Evolutionary conservation across 208 protist genomes (phyloP).

Genomic region (Trypanosoma mega): DNA sequence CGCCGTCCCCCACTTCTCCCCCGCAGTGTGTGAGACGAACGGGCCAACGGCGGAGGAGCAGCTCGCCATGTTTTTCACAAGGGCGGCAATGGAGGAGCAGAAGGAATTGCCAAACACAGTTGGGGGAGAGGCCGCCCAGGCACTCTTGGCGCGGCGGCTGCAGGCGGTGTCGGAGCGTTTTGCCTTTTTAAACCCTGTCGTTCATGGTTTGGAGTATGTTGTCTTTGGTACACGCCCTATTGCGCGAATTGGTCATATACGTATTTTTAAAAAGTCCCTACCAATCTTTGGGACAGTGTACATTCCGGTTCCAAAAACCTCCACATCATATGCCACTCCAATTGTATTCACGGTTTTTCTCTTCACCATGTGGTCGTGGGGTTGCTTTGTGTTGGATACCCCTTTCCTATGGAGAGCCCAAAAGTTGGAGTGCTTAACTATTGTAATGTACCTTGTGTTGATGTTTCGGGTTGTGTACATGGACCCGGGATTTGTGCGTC

Average conservation of each 20-base stretch:
- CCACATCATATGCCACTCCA: conserved; percentile 67
- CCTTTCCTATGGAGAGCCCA: too few relatives aligned
- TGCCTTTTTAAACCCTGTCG: conserved; percentile 68
- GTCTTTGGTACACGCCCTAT: conserved; percentile 66
- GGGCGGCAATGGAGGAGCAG: conserved; percentile 51
- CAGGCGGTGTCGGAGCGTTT: conserved; percentile 61
- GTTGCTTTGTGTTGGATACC: too few relatives aligned
- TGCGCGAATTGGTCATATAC: conserved; percentile 67
- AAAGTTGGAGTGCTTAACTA: too few relatives aligned
- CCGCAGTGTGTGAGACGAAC: conserved; percentile 56
- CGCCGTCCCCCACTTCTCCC: conserved; percentile 37
- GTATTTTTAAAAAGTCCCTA: conserved; percentile 71
- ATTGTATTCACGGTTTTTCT: conserved; percentile 28
- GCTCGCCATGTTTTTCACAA: conserved; percentile 44
- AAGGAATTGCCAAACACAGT: conserved; percentile 55
- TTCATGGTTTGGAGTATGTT: conserved; percentile 68
- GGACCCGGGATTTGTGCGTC: conserved; percentile 79
- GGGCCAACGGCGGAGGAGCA: conserved; percentile 57
- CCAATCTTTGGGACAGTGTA: conserved; percentile 59
- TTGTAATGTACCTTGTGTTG: conserved; percentile 44
- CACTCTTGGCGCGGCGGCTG: conserved; percentile 57
- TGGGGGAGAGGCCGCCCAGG: conserved; percentile 64
- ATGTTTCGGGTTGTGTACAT: conserved; percentile 58
- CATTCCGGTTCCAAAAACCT: conserved; percentile 66
- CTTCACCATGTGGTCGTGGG: too few relatives aligned